phyloP scores from a whole-genome alignment of 148 eudicot genomes.

The Cornus florida region DNA sequence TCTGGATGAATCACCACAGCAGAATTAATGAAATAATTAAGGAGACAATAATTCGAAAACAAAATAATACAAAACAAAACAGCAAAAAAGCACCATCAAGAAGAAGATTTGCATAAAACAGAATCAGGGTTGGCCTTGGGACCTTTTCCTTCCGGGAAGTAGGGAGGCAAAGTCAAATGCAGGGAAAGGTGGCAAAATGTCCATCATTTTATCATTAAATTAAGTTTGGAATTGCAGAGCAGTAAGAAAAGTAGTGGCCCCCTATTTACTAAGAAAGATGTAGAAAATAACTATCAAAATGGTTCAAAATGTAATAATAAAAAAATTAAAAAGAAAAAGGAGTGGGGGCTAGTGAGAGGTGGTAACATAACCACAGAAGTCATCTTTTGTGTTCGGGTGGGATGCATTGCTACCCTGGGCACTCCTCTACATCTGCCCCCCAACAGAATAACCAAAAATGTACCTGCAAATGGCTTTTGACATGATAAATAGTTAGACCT shows the following conservation, averaged over 20 bases:
- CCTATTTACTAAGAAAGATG: not conserved
- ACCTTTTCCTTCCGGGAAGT: not conserved
- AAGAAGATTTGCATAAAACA: too few relatives aligned
- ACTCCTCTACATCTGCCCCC: not conserved
- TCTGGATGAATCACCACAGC: constrained; percentile 27
- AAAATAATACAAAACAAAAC: not conserved
- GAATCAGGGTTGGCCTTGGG: not conserved
- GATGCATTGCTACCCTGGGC: constrained; percentile 49
- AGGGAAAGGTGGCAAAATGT: not conserved
- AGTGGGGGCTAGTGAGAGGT: not conserved
- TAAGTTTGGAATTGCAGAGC: not conserved
- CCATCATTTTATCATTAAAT: not conserved
- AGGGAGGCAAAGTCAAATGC: not conserved
- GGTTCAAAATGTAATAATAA: not conserved
- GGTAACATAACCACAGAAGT: not conserved
- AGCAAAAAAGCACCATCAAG: not conserved
- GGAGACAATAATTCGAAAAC: not conserved
- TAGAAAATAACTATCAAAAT: not conserved
- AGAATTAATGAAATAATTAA: constrained; percentile 5
- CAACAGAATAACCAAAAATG: not conserved
- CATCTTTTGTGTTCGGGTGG: not conserved
- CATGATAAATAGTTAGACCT: constrained; percentile 71
- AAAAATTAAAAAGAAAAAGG: not conserved
- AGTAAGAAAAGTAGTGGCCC: not conserved
- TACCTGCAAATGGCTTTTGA: constrained; percentile 73